Evolutionary conservation across 208 protist genomes (phyloP).

Genomic region (Leishmania guyanensis): DNA sequence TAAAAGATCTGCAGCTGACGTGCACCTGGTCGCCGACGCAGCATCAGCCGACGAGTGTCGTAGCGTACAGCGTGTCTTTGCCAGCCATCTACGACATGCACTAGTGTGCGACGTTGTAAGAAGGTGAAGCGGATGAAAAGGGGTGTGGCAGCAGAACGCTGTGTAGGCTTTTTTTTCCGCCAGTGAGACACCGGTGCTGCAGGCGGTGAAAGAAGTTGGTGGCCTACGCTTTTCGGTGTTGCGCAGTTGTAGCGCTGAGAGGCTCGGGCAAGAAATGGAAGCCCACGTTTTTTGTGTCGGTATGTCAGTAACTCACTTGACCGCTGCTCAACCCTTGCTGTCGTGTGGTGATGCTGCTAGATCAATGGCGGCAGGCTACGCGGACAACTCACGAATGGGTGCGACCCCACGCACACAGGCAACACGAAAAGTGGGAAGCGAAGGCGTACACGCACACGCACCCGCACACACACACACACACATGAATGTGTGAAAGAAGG

Average conservation of each 20-base stretch:
- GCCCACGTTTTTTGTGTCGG: background rate
- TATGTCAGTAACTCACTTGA: background rate
- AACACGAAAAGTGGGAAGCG: background rate
- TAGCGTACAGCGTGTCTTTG: constrained; percentile 64
- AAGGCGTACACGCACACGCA: background rate
- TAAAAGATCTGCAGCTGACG: constrained; percentile 56
- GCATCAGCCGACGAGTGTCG: constrained; percentile 31
- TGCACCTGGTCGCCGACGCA: constrained; percentile 20
- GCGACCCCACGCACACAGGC: background rate
- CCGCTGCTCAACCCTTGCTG: background rate
- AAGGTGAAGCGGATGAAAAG: background rate
- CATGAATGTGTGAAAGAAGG: background rate
- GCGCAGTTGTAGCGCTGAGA: background rate
- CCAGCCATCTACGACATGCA: constrained; percentile 52
- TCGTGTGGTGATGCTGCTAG: background rate
- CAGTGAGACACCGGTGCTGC: background rate
- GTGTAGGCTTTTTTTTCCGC: background rate
- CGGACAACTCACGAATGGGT: background rate
- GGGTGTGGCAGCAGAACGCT: background rate
- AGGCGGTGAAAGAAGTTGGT: background rate
- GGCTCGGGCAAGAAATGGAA: background rate
- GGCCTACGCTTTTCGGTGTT: background rate
- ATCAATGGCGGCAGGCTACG: background rate
- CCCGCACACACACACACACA: background rate
- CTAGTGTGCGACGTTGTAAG: constrained; percentile 11